These are phyloP conservation scores for Epichloe hybrida DNA, from an alignment of 2,329 filamentous ascomycete species.

Conservation along the genomic window DNA sequence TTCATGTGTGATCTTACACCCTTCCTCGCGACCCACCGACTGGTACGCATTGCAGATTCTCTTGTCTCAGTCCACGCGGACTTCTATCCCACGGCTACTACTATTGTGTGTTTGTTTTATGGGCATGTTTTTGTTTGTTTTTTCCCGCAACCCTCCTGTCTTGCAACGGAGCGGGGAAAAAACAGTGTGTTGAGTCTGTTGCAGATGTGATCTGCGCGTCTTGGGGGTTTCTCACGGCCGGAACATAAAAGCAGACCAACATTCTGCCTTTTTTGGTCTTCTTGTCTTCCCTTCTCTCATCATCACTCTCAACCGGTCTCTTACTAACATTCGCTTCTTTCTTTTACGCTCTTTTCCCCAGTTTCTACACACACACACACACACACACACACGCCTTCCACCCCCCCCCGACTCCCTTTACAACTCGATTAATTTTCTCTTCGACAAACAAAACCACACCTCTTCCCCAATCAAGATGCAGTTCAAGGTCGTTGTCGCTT, in stretches of 20 bases:
- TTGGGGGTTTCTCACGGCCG: neutral
- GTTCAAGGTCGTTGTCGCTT: neutral
- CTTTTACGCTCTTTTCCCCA: neutral
- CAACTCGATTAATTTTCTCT: no score
- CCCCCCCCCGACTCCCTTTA: no score
- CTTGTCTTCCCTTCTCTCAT: neutral
- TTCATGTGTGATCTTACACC: no score
- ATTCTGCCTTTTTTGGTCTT: neutral
- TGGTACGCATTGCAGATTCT: no score
- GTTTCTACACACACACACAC: no score
- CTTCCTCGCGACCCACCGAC: no score
- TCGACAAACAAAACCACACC: neutral
- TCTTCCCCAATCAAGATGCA: neutral
- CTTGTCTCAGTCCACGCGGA: neutral
- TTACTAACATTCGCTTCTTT: neutral
- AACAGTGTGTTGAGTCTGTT: no score
- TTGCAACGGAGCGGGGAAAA: no score
- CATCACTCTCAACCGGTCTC: neutral
- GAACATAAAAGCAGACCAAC: neutral
- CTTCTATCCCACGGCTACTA: no score
- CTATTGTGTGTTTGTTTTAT: neutral
- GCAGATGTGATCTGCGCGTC: neutral
- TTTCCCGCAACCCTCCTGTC: no score
- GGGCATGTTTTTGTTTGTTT: no score
- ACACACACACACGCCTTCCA: no score